Evolutionary conservation across 2,329 filamentous ascomycete genomes (phyloP).

Genomic region (Botrytis aclada): DNA sequence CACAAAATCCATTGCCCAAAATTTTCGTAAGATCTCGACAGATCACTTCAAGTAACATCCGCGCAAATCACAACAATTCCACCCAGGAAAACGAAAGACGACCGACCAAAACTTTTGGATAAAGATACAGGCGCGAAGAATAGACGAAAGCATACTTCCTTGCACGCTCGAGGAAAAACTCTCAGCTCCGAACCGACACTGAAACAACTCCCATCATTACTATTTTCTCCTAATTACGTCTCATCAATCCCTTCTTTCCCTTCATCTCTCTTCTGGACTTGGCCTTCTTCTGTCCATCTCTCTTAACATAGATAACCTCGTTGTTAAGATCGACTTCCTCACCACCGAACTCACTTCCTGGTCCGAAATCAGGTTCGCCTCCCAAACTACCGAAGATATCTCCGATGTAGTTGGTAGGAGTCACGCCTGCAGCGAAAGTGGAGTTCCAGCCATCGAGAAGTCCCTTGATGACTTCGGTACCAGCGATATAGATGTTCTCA

Average conservation of each 20-base stretch:
- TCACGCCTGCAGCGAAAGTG: conserved; percentile 51
- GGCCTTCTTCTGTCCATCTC: conserved; percentile 2
- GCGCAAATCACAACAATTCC: neutral
- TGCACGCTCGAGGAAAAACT: neutral
- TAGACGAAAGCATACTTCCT: neutral
- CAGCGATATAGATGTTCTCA: conserved; percentile 64
- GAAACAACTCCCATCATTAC: neutral
- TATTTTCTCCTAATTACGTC: neutral
- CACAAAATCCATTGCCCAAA: no score
- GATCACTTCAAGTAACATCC: neutral
- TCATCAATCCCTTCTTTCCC: conserved; percentile 18
- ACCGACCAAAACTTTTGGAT: conserved; percentile 6
- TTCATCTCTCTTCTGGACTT: conserved; percentile 12
- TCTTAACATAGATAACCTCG: neutral
- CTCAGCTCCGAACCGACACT: neutral
- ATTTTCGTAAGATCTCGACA: neutral
- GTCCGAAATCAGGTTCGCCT: conserved; percentile 62
- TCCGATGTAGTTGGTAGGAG: conserved; percentile 59
- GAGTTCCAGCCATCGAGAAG: conserved; percentile 60
- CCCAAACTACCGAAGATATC: conserved; percentile 68
- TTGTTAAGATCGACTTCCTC: neutral
- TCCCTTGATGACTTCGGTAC: conserved; percentile 57
- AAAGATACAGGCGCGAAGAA: neutral
- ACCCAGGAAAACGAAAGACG: neutral
- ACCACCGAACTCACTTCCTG: conserved; percentile 27